Evolutionary conservation across 805 yeast species (phyloP).

Genomic region (Nakazawaea peltata): DNA sequence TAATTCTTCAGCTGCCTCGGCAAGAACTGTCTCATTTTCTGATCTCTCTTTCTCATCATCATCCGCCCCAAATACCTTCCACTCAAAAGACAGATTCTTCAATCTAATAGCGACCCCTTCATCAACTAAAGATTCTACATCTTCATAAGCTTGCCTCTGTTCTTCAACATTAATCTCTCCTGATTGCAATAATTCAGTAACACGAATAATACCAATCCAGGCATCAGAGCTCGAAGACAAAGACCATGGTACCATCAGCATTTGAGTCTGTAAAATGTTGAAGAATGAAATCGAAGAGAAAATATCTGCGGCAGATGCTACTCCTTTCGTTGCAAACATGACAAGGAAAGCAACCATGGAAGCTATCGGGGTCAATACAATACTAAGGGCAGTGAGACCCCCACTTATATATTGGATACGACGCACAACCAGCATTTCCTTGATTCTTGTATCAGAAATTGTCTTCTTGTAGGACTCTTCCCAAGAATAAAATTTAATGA

Average conservation of each 20-base stretch:
- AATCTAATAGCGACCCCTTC: too few species aligned
- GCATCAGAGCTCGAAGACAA: conserved; percentile 52
- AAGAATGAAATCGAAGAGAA: conserved; percentile 68
- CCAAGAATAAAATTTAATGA: conserved; percentile 39
- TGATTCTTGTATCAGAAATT: conserved; percentile 26
- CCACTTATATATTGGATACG: conserved; percentile 59
- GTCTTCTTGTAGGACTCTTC: conserved; percentile 31
- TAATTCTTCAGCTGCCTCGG: too few species aligned
- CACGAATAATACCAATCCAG: conserved; percentile 44
- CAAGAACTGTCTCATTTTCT: too few species aligned
- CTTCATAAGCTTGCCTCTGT: conserved; percentile 29
- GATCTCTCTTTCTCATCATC: too few species aligned
- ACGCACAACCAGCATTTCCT: conserved; percentile 32
- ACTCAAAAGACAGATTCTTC: too few species aligned
- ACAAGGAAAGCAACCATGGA: conserved; percentile 51
- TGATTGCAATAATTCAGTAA: conserved; percentile 37
- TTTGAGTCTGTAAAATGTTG: conserved; percentile 49
- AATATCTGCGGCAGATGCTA: conserved; percentile 47
- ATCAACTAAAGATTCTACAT: conserved; percentile 44
- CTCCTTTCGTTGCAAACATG: conserved; percentile 19
- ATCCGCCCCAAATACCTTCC: too few species aligned
- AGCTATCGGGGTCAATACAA: conserved; percentile 59
- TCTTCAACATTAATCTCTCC: conserved; percentile 20
- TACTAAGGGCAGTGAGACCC: conserved; percentile 51
- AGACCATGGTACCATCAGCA: conserved; percentile 62